Conservation (phyloP, 1,284 basidiomycete species). For the Rhodotorula sp. region DNA sequence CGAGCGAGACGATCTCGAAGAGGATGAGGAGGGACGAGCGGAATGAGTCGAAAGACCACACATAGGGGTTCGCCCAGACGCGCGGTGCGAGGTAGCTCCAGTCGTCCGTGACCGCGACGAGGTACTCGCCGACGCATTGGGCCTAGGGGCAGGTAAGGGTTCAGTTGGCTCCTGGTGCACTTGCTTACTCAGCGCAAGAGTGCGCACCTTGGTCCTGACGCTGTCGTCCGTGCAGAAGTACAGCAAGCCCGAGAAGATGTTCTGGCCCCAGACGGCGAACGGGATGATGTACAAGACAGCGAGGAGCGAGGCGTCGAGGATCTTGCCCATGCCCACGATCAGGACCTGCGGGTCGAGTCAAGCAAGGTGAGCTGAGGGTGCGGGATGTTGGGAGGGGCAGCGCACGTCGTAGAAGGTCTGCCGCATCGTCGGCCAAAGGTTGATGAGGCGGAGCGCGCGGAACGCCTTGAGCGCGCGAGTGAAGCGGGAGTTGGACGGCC, state of each 20-base stretch:
- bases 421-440: slow-evolving; percentile 80
- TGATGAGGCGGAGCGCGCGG: slow-evolving; percentile 85
- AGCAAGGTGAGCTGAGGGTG: neutral
- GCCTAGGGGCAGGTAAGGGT: slow-evolving; percentile 13
- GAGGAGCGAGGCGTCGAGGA: slow-evolving; percentile 88
- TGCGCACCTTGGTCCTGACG: slow-evolving; percentile 57
- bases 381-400: neutral
- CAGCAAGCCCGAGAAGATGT: slow-evolving; percentile 85
- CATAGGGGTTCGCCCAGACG: slow-evolving; percentile 85
- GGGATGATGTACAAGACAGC: slow-evolving; percentile 92
- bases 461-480: slow-evolving; percentile 87
- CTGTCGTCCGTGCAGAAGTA: slow-evolving; percentile 79
- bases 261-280: slow-evolving; percentile 95
- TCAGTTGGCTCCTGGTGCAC: neutral
- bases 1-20: slow-evolving; percentile 92
- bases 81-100: slow-evolving; percentile 74
- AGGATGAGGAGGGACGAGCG: slow-evolving; percentile 82
- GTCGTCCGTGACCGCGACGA: slow-evolving; percentile 56
- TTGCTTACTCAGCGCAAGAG: neutral
- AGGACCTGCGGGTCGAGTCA: slow-evolving; percentile 59
- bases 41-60: slow-evolving; percentile 91
- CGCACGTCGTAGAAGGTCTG: slow-evolving; percentile 76
- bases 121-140: slow-evolving; percentile 77
- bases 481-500: slow-evolving; percentile 75
- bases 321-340: slow-evolving; percentile 80